phyloP scores from a whole-genome alignment of 2,329 filamentous ascomycete species.

The Xylaria sp. region DNA sequence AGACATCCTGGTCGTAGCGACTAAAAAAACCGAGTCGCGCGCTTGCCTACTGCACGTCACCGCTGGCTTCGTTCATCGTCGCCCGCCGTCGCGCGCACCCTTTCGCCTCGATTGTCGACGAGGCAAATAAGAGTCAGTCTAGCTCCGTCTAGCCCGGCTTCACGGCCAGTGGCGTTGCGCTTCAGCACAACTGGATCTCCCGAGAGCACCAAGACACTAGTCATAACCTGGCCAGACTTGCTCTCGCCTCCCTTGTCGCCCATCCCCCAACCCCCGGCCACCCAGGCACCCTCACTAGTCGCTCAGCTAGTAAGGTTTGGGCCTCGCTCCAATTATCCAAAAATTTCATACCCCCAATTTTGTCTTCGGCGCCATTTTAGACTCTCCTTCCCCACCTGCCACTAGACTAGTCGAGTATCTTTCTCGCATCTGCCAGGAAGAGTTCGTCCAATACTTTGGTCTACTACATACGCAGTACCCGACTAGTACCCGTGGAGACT shows the following conservation, averaged over 20 bases:
- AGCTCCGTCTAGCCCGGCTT: slow-evolving; percentile 45
- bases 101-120: slow-evolving; percentile 29
- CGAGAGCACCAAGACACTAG: slow-evolving; percentile 40
- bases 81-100: slow-evolving; percentile 27
- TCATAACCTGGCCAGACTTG: slow-evolving; percentile 43
- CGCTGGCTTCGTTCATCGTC: slow-evolving; percentile 33
- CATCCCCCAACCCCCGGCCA: slow-evolving; percentile 45
- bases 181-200: slow-evolving; percentile 33
- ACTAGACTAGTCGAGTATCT: slow-evolving; percentile 37
- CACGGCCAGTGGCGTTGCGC: slow-evolving; percentile 40
- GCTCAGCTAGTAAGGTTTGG: slow-evolving; percentile 45
- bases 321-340: slow-evolving; percentile 38
- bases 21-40: slow-evolving; percentile 32
- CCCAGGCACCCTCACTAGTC: slow-evolving; percentile 42
- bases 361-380: slow-evolving; percentile 43
- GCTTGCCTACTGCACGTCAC: slow-evolving; percentile 39
- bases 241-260: slow-evolving; percentile 39
- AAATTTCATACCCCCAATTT: slow-evolving; percentile 42
- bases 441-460: slow-evolving; percentile 17
- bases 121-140: slow-evolving; percentile 47
- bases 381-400: slow-evolving; percentile 38
- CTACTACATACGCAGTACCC: slow-evolving; percentile 8
- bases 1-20: slow-evolving; percentile 9
- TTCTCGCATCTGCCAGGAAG: slow-evolving; percentile 26
- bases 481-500: slow-evolving; percentile 28